Base-by-base conservation (phyloP, 2,329 filamentous ascomycete species). In the Diplodia mutila region DNA sequence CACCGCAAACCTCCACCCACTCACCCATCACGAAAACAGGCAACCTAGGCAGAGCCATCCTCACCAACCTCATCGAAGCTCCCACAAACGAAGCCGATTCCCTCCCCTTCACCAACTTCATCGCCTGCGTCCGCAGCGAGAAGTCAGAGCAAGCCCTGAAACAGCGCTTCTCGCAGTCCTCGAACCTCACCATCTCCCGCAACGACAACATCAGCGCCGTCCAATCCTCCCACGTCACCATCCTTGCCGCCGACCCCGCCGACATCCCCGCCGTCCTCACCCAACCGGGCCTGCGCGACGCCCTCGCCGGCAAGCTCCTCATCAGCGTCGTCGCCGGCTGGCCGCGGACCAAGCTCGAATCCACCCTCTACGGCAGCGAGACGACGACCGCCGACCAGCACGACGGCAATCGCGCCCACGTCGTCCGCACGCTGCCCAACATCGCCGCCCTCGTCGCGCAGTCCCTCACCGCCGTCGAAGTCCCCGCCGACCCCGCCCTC, bases 321-420 rank as follows among this genome's bases (percentile, higher is more conserved):
- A 83, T 86, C 72, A 86, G 84, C 70, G 80, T 86, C 0, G 81
- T 80, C 0, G 85, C 84, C 0, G 84, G 85, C 0, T 85, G 81
- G 82, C 80, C 81, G 0, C 76, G 78, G 39, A 71, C 75, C 21
- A 76, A 77, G 57, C 71, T 85, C 1, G 80, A 83, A 68, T 61
- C 69, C 2, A 75, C 74, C 4, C 72, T 83, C 0, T 78, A 80
- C 12, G 74, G 76, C 0, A 65, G 73, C 54, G 48, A 67, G 8
- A 68, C 68, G 54, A 39, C 34, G 11, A 27, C 65, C 3, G 9
- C n/a, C 23, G 71, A 39, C 49, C 61, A 64, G 23, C 66, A 48
- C 27, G 70, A 65, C 27, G 27, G 8, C 18, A 5, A 2, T n/a
- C 66, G 61, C 71, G 79, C 55, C 52, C 76, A 69, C 74, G 73